A percentile compares a stretch with the other conserved stretches of the same genome.
These are phyloP conservation scores for Phytophthora citricola DNA, from an alignment of 352 stramenopile genomes.

Conservation along the genomic window DNA sequence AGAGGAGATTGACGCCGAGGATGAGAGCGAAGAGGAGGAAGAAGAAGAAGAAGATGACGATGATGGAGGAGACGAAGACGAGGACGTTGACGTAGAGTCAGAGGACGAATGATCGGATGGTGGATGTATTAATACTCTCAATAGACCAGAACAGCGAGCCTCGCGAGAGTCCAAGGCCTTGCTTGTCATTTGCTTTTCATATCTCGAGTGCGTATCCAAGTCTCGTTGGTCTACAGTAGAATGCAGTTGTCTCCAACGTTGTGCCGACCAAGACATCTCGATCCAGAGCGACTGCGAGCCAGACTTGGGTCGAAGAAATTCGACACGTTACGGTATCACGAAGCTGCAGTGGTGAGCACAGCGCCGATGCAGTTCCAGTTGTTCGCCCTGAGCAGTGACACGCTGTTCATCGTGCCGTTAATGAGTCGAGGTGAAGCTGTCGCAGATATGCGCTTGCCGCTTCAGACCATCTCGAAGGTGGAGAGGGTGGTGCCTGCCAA, in stretches of 20 bases:
- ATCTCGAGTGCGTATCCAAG: slow-evolving; percentile 13
- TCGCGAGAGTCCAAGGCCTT: slow-evolving; percentile 26
- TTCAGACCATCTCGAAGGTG: slow-evolving; percentile 38
- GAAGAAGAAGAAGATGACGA: slow-evolving; percentile 47
- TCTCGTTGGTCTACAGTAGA: slow-evolving; percentile 3
- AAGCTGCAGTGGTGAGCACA: slow-evolving; percentile 56
- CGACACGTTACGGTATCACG: slow-evolving; percentile 53
- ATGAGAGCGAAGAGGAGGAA: slow-evolving; percentile 45
- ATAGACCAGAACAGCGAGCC: slow-evolving; percentile 48
- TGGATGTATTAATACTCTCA: slow-evolving; percentile 67
- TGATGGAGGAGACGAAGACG: slow-evolving; percentile 41
- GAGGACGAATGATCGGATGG: slow-evolving; percentile 45
- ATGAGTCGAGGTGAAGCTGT: slow-evolving; percentile 25
- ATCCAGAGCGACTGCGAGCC: slow-evolving; percentile 57
- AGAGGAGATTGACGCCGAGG: too few relatives aligned
- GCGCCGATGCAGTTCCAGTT: slow-evolving; percentile 49
- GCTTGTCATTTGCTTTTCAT: slow-evolving; percentile 34
- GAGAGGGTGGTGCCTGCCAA: slow-evolving; percentile 48
- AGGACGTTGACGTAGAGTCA: slow-evolving; percentile 45
- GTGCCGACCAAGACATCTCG: slow-evolving; percentile 60
- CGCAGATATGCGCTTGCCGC: slow-evolving; percentile 28
- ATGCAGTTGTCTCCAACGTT: slow-evolving; percentile 53
- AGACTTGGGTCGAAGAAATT: slow-evolving; percentile 45
- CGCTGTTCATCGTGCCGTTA: slow-evolving; percentile 57
- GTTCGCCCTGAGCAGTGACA: slow-evolving; percentile 52